Conservation (phyloP, 257 asterid species). For the Penstemon eatonii region DNA sequence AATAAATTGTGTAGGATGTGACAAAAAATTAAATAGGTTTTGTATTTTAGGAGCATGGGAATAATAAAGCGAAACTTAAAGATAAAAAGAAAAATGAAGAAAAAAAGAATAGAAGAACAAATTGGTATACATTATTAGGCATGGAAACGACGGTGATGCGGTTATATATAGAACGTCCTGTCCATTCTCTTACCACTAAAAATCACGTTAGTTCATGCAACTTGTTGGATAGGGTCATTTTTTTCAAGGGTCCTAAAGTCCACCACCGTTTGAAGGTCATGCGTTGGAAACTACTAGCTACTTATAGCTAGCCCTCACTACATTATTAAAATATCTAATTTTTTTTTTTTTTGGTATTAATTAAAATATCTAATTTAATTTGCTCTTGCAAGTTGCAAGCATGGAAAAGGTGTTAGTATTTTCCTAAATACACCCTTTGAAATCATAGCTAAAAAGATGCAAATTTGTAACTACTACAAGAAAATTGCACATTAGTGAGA, state of each 20-base stretch:
- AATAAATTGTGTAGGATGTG: not conserved
- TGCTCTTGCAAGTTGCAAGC: not conserved
- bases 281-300: not conserved
- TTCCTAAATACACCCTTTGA: not conserved
- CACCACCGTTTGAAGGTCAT: not conserved
- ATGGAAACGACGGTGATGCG: slow-evolving; percentile 35
- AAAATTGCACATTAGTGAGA: too few relatives aligned
- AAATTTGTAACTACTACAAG: too few relatives aligned
- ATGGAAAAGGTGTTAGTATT: not conserved
- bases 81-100: too few relatives aligned
- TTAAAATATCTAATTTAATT: too few relatives aligned
- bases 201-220: slow-evolving; percentile 29
- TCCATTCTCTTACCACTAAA: slow-evolving; percentile 36
- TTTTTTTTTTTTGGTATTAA: too few relatives aligned
- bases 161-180: slow-evolving; percentile 34
- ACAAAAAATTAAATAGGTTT: not conserved
- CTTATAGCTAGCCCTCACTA: not conserved
- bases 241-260: slow-evolving; percentile 1
- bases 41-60: slow-evolving; percentile 2
- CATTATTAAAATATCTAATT: too few relatives aligned
- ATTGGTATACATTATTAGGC: slow-evolving; percentile 29
- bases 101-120: not conserved
- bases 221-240: slow-evolving; percentile 23
- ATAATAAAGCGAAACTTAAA: not conserved
- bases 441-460: not conserved